A percentile compares a stretch with the other conserved stretches of the same genome.
Conservation (phyloP, 768 basidiomycete genomes). For the Termitomyces sp. region DNA sequence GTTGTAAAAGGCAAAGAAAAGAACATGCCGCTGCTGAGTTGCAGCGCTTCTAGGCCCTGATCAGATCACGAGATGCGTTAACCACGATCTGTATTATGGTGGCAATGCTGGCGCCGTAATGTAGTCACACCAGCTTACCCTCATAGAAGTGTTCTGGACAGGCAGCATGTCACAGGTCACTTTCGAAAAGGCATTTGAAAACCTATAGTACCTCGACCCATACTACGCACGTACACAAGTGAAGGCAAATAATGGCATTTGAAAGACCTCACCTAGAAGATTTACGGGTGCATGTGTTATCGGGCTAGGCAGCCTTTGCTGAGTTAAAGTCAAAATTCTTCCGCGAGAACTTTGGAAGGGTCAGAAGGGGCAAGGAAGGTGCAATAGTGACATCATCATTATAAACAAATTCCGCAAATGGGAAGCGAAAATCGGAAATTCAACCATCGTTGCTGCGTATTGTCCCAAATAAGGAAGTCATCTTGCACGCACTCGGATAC, state of each 20-base stretch:
- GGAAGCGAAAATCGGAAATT: not conserved
- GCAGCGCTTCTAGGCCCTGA: not conserved
- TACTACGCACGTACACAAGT: not conserved
- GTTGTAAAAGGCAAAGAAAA: not conserved
- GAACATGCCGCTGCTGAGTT: not conserved
- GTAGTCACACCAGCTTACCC: not conserved
- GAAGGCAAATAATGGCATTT: not conserved
- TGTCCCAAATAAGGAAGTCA: no score
- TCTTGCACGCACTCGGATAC: not conserved
- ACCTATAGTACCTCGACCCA: not conserved
- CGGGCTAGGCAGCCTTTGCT: not conserved
- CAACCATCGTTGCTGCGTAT: not conserved
- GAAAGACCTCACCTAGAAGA: not conserved
- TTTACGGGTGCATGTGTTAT: not conserved
- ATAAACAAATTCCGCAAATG: no score
- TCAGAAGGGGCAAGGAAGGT: not conserved
- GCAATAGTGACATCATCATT: not conserved
- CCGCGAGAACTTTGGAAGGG: not conserved
- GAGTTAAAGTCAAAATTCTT: not conserved
- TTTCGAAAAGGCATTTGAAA: not conserved
- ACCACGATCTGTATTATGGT: not conserved
- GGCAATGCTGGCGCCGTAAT: not conserved
- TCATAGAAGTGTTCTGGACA: not conserved
- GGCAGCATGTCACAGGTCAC: not conserved
- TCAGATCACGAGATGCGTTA: constrained; percentile 2